Evolutionary conservation across 1,139 yeast genomes (phyloP).

Genomic region (Debaryomyces subglobosus): DNA sequence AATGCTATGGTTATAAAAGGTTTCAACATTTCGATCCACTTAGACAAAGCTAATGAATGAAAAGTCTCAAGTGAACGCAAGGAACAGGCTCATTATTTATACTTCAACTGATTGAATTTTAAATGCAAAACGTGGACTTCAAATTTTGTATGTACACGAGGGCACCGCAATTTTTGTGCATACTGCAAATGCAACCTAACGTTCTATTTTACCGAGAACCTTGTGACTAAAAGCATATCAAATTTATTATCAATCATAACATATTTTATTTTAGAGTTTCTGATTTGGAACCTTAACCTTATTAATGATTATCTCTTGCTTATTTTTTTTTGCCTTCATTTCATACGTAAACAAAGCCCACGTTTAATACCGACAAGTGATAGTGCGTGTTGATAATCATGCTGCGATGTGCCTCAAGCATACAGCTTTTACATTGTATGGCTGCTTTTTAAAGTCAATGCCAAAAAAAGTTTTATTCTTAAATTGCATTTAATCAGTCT

Average conservation of each 20-base stretch:
- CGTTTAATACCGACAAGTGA: neutral
- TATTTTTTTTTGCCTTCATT: neutral
- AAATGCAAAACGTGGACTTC: neutral
- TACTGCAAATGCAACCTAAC: neutral
- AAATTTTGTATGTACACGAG: neutral
- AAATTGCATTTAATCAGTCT: neutral
- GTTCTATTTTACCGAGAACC: neutral
- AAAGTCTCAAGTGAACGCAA: neutral
- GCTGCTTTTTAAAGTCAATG: neutral
- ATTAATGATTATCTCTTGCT: neutral
- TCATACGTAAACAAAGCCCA: neutral
- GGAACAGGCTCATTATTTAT: neutral
- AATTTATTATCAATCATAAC: neutral
- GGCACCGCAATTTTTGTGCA: neutral
- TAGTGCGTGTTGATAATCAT: neutral
- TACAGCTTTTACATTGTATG: neutral
- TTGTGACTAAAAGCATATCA: neutral
- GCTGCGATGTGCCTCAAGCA: neutral
- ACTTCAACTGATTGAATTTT: neutral
- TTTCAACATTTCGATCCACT: neutral
- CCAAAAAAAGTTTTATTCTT: neutral
- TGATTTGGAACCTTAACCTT: neutral
- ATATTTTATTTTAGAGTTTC: neutral
- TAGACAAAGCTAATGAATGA: neutral
- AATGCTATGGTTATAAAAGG: constrained; percentile 14